Percentiles rank a stretch among this genome's conserved stretches.
Conservation (phyloP, 306 rosid species). For the Sophora flavescens region DNA sequence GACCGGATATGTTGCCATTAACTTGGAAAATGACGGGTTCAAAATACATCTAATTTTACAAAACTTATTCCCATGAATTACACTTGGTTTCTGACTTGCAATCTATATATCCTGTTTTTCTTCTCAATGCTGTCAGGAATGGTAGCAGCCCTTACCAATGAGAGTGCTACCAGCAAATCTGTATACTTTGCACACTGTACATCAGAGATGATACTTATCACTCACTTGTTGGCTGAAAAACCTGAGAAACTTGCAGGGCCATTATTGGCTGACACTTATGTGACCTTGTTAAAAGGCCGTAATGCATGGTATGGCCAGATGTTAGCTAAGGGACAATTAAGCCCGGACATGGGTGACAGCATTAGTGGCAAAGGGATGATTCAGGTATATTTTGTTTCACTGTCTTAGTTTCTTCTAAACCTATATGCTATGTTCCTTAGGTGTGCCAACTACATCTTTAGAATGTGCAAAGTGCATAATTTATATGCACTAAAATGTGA, state of each 20-base stretch:
- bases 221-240: conserved; percentile 61
- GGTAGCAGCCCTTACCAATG: conserved; percentile 96
- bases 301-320: conserved; percentile 64
- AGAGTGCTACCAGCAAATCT: conserved; percentile 95
- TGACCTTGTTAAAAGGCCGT: conserved; percentile 88
- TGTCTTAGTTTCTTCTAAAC: not conserved
- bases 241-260: conserved; percentile 99
- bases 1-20: not conserved
- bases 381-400: conserved; percentile 63
- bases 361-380: conserved; percentile 97
- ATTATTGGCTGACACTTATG: conserved; percentile 87
- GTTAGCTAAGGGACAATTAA: conserved; percentile 91
- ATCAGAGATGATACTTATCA: conserved; percentile 93
- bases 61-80: not conserved
- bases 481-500: conserved; percentile 1
- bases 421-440: conserved; percentile 6
- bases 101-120: not conserved
- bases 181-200: conserved; percentile 95
- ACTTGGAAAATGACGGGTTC: not conserved
- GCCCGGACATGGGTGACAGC: conserved; percentile 90
- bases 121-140: conserved; percentile 62
- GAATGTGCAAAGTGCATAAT: conserved; percentile 19
- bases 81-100: conserved; percentile 34
- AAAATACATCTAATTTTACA: not conserved
- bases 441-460: conserved; percentile 27